Percentiles rank a stretch among this genome's conserved stretches.
phyloP scores from a whole-genome alignment of 129 eudicot species.

The Ambrosia artemisiifolia region DNA sequence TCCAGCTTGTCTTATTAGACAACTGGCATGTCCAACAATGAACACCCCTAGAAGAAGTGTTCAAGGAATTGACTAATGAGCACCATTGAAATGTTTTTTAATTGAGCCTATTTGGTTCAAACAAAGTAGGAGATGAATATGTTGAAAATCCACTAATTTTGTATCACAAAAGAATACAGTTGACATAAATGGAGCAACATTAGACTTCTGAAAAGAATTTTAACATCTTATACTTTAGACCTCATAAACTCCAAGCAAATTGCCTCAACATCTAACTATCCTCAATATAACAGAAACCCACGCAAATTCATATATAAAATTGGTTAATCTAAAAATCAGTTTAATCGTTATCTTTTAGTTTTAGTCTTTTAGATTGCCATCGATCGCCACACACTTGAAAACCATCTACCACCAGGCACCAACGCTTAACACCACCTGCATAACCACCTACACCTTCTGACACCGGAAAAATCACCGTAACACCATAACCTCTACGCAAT shows the following conservation, averaged over 20 bases:
- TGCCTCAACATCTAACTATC: not conserved
- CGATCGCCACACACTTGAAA: not conserved
- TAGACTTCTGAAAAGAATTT: not conserved
- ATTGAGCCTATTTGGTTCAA: not conserved
- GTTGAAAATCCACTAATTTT: not conserved
- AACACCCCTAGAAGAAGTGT: not conserved
- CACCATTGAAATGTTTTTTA: not conserved
- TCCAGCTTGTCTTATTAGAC: not conserved
- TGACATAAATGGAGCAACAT: conserved; percentile 1
- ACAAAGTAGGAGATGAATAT: not conserved
- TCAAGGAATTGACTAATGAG: not conserved
- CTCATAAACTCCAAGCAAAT: not conserved
- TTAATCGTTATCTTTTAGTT: conserved; percentile 3
- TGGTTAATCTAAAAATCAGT: not conserved
- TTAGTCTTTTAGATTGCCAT: not conserved
- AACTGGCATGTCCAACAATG: not conserved
- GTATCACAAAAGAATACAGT: not conserved
- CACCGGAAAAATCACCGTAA: too few relatives aligned
- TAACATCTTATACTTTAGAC: not conserved
- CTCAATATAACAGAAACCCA: not conserved
- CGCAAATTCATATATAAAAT: not conserved
- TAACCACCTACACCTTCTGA: too few relatives aligned
- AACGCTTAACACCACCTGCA: too few relatives aligned
- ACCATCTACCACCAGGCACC: too few relatives aligned
- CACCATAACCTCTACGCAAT: too few relatives aligned